Conservation (phyloP, 2,329 filamentous ascomycete genomes). For the Claviceps maximensis region DNA sequence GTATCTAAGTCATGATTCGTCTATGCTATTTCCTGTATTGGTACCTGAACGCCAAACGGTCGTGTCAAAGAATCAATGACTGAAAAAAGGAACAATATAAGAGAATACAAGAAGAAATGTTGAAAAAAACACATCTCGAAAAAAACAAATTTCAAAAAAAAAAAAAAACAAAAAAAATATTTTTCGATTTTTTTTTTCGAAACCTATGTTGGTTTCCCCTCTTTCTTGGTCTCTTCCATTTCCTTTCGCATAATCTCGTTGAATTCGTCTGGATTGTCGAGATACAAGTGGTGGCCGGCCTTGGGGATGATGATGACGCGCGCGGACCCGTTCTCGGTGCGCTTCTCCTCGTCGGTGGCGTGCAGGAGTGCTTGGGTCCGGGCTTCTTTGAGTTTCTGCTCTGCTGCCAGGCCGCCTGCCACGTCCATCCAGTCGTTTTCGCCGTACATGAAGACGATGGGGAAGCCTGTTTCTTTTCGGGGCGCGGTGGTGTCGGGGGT, state of each 20-base stretch:
- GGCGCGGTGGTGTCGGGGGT: conserved; percentile 7
- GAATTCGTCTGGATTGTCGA: conserved; percentile 46
- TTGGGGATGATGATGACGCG: conserved; percentile 66
- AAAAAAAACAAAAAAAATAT: background rate
- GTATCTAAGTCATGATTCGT: no score
- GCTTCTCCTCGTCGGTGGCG: conserved; percentile 54
- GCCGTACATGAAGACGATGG: conserved; percentile 89
- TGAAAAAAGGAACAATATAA: background rate
- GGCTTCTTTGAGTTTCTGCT: conserved; percentile 63
- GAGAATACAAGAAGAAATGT: no score
- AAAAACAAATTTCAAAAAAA: no score
- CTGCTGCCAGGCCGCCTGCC: conserved; percentile 65
- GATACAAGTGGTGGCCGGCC: conserved; percentile 46
- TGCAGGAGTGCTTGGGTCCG: conserved; percentile 44
- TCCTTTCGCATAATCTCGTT: conserved; percentile 40
- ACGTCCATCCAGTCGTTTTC: conserved; percentile 99
- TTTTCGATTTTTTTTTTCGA: no score
- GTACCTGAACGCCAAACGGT: no score
- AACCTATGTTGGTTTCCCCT: conserved; percentile 9
- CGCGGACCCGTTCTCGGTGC: conserved; percentile 62
- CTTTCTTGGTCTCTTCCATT: conserved; percentile 33
- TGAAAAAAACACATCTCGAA: no score
- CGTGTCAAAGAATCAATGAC: no score
- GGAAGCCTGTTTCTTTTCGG: conserved; percentile 50
- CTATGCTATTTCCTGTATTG: no score